These are phyloP conservation scores for Bothriochloa decipiens DNA, from an alignment of 176 grass and related monocot genomes.

Conservation along the genomic window DNA sequence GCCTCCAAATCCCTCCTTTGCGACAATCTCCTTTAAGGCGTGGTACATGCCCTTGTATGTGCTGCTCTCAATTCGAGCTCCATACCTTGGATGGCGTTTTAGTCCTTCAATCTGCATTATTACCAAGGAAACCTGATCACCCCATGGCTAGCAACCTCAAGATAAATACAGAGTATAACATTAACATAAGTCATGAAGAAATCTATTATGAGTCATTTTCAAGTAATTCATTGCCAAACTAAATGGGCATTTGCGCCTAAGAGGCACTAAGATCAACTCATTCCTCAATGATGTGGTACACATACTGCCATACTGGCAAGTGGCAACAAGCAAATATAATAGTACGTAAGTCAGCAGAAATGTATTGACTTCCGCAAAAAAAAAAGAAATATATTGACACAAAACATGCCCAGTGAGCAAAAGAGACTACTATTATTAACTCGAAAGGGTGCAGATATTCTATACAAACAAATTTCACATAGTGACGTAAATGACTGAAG, in stretches of 20 bases:
- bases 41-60: slow-evolving; percentile 85
- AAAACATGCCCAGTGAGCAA: neutral
- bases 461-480: slow-evolving; percentile 5
- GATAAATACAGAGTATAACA: neutral
- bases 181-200: neutral
- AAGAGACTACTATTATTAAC: slow-evolving; percentile 1
- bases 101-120: slow-evolving; percentile 86
- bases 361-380: no score
- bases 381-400: neutral
- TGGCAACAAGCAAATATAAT: neutral
- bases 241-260: neutral
- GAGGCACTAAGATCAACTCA: neutral
- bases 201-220: neutral
- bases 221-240: slow-evolving; percentile 13
- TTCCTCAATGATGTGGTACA: neutral
- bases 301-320: neutral
- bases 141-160: slow-evolving; percentile 2
- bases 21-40: slow-evolving; percentile 81
- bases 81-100: slow-evolving; percentile 86
- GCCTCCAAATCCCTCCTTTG: slow-evolving; percentile 68
- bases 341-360: neutral
- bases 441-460: neutral
- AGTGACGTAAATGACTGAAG: neutral
- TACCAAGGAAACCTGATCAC: neutral
- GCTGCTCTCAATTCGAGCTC: slow-evolving; percentile 67